Base-by-base conservation (phyloP, 2,329 filamentous ascomycete species). In the Hymenoscyphus infarciens region DNA sequence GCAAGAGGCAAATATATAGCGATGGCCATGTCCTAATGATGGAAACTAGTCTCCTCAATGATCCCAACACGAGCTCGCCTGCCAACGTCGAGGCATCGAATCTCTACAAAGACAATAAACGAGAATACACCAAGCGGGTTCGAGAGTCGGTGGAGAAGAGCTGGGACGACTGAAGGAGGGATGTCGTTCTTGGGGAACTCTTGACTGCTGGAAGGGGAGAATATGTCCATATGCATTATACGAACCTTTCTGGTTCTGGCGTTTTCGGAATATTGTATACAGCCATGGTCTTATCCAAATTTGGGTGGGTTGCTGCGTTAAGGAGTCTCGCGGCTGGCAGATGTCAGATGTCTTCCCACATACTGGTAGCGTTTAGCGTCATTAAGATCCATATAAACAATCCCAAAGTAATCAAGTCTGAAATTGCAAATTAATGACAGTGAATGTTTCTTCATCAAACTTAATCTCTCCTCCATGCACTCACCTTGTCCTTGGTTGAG, bases 21-120 rank as follows among this genome's bases (percentile, higher is more conserved):
- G 11, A 22, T 10, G 11, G 3, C 5, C n/a, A 22, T 22, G 6
- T 49, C 22, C n/a, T 49, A 49, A 49, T 49, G 8, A 49, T 10
- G 2, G 5, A 8, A 49, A 54, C 31, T 61, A 97, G 94, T 85
- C 79, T 99, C 54, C 83, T 99, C 15, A 98, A 99, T 77, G 95
- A 99, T 71, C 95, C 95, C 1, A 99, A 99, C 76, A 99, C 95
- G n/a, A 95, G 92, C 63, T 97, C 92, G 1, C 95, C 95, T 0
- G 95, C 95, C 61, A 99, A 99, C 72, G 95, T 98, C 71, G 95
- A 99, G 79, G 95, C 95, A 1, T 97, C 92, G 61, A 99, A 98
- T 75, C 82, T 98, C 8, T 99, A 98, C 83, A 98, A 98, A 76
- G 95, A 99, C 74, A 98, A 98, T 77, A 86, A 93, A 66, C 92